Evolutionary conservation across 1,139 yeast genomes (phyloP).

Genomic region (Kodamaea derodonti): DNA sequence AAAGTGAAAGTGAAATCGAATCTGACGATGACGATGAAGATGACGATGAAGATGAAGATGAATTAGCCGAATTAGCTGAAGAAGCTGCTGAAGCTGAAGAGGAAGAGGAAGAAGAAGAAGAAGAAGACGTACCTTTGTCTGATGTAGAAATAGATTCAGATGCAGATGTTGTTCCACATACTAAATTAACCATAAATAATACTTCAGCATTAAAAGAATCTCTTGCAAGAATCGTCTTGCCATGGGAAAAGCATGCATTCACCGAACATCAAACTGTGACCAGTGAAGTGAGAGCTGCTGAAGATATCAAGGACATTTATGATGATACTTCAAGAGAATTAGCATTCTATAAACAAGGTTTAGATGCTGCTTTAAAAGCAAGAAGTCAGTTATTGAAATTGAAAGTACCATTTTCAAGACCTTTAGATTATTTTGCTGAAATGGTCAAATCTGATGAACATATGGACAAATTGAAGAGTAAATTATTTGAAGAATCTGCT

Average conservation of each 20-base stretch:
- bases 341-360: conserved; percentile 77
- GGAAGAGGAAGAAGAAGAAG: conserved; percentile 41
- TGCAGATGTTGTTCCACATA: conserved; percentile 86
- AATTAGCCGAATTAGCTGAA: conserved; percentile 42
- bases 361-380: conserved; percentile 76
- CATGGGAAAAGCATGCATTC: conserved; percentile 71
- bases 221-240: conserved; percentile 62
- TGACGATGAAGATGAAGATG: conserved; percentile 38
- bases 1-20: conserved; percentile 38
- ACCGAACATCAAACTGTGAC: conserved; percentile 79
- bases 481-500: conserved; percentile 80
- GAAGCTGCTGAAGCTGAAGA: conserved; percentile 38
- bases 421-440: conserved; percentile 95
- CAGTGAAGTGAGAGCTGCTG: conserved; percentile 56
- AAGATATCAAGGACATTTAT: conserved; percentile 78
- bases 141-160: conserved; percentile 82
- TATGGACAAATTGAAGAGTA: conserved; percentile 88
- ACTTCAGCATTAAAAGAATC: conserved; percentile 66
- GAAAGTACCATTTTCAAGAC: conserved; percentile 87
- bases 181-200: conserved; percentile 78
- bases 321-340: conserved; percentile 83
- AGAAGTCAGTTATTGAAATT: conserved; percentile 60
- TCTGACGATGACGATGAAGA: conserved; percentile 41
- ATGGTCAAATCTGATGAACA: conserved; percentile 98
- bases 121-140: conserved; percentile 69